Base-by-base conservation (phyloP, 2,329 filamentous ascomycete genomes). In the Albifimbria verrucaria region DNA sequence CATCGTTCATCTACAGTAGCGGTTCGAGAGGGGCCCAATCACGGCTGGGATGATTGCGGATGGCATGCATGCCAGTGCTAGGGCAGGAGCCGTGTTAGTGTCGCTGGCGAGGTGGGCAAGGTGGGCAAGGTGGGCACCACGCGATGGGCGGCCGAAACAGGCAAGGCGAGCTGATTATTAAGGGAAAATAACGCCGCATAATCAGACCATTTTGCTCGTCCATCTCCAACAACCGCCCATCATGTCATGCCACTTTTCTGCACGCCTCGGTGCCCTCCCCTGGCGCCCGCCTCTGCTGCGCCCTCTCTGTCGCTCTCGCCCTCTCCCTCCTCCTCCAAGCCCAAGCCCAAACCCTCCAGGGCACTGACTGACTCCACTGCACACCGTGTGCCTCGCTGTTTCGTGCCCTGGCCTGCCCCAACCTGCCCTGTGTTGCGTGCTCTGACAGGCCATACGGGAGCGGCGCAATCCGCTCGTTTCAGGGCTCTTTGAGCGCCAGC, bases 181-280 rank as follows among this genome's bases (percentile, higher is more conserved):
- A 57, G 58, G 56, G 61, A 65, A 60, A 65, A 62, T 65, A 55
- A 64, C 26, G 60, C 59, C 61, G 56, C 60, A 62, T 67, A 61
- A 69, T 69, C 67, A 69, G 67, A 65, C 67, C 67, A 69, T 69
- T 69, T 67, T 62, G 59, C 66, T 64, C 63, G 66, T 64, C 59
- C 59, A 60, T 58, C 60, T 66, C 63, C 64, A 62, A 63, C 62
- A 62, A 56, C 53, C 58, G 62, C 65, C 63, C 61, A 65, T 64
- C 65, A 54, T 60, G 64, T 69, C 67, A 69, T 69, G 67, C 66
- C 66, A 69, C 67, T 69, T 69, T 66, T 63, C 55, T 21, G 43
- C 43, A n/a, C n/a, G 10, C 28, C 28, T 10, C 28, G n/a, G n/a
- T 36, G 28, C 10, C 28, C 10, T 10, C n/a, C 10, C 28, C 28